These are phyloP conservation scores for Maudiozyma turicensis DNA, from an alignment of 805 yeast species.

Conservation along the genomic window DNA sequence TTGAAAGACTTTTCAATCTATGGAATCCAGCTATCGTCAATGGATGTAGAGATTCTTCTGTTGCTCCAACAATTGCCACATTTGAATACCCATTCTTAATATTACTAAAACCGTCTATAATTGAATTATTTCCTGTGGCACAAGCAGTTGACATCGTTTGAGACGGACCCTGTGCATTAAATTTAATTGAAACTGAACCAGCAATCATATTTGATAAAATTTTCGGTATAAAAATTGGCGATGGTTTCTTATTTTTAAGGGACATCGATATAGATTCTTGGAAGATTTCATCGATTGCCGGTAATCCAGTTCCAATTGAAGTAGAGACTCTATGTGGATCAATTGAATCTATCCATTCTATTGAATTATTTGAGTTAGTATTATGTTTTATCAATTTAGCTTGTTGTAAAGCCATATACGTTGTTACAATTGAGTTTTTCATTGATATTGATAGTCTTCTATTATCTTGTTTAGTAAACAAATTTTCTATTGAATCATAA, in stretches of 20 bases:
- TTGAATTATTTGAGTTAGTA: constrained; percentile 25
- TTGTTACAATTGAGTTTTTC: constrained; percentile 70
- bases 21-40: constrained; percentile 84
- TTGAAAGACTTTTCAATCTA: constrained; percentile 70
- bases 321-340: constrained; percentile 41
- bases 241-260: constrained; percentile 43
- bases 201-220: constrained; percentile 88
- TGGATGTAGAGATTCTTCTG: constrained; percentile 83
- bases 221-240: constrained; percentile 81
- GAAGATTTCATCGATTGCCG: constrained; percentile 61
- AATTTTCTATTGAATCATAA: constrained; percentile 29
- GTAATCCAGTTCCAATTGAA: constrained; percentile 89
- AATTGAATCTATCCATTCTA: neutral
- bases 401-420: constrained; percentile 67
- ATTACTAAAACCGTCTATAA: constrained; percentile 85
- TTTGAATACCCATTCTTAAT: constrained; percentile 73
- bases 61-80: constrained; percentile 88
- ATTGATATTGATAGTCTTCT: constrained; percentile 62
- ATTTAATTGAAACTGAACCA: constrained; percentile 75
- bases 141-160: constrained; percentile 92
- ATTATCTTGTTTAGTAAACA: constrained; percentile 34
- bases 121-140: constrained; percentile 89
- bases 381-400: constrained; percentile 43
- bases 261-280: constrained; percentile 36
- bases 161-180: constrained; percentile 72